A percentile compares a stretch with the other conserved stretches of the same genome.
These are phyloP conservation scores for Firmiana major DNA, from an alignment of 345 rosid species.

Conservation along the genomic window DNA sequence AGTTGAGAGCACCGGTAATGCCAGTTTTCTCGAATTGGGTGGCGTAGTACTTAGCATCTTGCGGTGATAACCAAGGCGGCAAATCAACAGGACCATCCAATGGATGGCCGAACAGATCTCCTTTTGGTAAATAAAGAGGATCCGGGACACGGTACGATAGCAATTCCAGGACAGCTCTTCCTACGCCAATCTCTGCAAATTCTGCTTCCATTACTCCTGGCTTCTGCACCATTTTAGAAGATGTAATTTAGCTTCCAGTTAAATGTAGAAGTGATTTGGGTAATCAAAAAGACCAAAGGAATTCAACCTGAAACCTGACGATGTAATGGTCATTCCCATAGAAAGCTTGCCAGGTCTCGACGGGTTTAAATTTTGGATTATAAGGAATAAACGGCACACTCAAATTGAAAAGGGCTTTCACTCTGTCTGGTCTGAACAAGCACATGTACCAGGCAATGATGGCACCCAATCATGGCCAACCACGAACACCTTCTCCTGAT, in stretches of 20 bases:
- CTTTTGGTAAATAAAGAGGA: constrained; percentile 10
- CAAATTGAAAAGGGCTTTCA: constrained; percentile 45
- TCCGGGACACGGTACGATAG: constrained; percentile 1
- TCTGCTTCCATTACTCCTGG: constrained; percentile 13
- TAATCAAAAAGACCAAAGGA: neutral
- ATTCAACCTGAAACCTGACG: constrained; percentile 55
- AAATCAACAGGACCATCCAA: neutral
- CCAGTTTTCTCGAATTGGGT: constrained; percentile 3
- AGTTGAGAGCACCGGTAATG: neutral
- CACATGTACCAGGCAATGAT: constrained; percentile 46
- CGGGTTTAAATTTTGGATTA: constrained; percentile 35
- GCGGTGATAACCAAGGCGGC: constrained; percentile 2
- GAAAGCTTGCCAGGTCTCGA: constrained; percentile 18
- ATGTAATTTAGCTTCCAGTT: too few relatives aligned
- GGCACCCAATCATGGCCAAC: constrained; percentile 73
- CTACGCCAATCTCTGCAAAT: constrained; percentile 7
- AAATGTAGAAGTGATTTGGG: neutral
- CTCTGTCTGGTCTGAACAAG: constrained; percentile 52
- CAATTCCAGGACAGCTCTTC: neutral
- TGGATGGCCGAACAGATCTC: constrained; percentile 7
- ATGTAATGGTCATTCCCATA: constrained; percentile 60
- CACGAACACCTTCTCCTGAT: constrained; percentile 43
- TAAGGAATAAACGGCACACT: constrained; percentile 43
- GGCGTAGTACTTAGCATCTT: neutral
- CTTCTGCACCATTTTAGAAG: neutral